A percentile compares a stretch with the other conserved stretches of the same genome.
These are phyloP conservation scores for Dentipellis sp. DNA, from an alignment of 768 basidiomycete genomes.

Conservation along the genomic window DNA sequence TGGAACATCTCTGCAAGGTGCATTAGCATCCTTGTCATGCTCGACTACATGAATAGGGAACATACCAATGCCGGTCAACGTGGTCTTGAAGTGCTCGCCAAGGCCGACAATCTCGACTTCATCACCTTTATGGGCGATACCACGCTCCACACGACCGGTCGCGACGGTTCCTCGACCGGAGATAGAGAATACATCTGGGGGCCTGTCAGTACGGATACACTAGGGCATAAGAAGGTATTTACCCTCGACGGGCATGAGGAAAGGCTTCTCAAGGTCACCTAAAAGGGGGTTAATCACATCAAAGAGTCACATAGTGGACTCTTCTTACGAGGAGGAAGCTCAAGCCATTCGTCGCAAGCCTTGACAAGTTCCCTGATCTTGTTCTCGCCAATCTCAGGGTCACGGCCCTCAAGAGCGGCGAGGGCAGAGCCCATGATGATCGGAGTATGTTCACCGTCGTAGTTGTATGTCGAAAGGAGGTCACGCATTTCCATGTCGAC, in stretches of 20 bases:
- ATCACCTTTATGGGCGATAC: slow-evolving; percentile 79
- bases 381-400: slow-evolving; percentile 66
- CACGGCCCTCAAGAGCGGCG: slow-evolving; percentile 84
- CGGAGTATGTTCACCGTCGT: slow-evolving; percentile 96
- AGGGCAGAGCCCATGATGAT: slow-evolving; percentile 97
- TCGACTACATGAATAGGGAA: slow-evolving; percentile 3
- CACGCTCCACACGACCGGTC: slow-evolving; percentile 93
- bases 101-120: slow-evolving; percentile 92
- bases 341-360: slow-evolving; percentile 91
- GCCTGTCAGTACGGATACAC: not conserved
- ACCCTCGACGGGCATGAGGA: slow-evolving; percentile 93
- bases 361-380: slow-evolving; percentile 79
- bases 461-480: slow-evolving; percentile 83
- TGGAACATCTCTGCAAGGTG: slow-evolving; percentile 87
- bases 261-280: slow-evolving; percentile 97
- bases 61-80: slow-evolving; percentile 86
- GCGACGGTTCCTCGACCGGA: slow-evolving; percentile 97
- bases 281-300: slow-evolving; percentile 2
- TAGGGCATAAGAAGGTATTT: not conserved
- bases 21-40: not conserved
- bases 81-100: slow-evolving; percentile 78
- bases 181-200: slow-evolving; percentile 90
- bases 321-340: slow-evolving; percentile 77
- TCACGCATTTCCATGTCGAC: slow-evolving; percentile 99
- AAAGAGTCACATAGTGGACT: not conserved